Base-by-base conservation (phyloP, 2,329 filamentous ascomycete species). In the Bimuria novae-zelandiae region DNA sequence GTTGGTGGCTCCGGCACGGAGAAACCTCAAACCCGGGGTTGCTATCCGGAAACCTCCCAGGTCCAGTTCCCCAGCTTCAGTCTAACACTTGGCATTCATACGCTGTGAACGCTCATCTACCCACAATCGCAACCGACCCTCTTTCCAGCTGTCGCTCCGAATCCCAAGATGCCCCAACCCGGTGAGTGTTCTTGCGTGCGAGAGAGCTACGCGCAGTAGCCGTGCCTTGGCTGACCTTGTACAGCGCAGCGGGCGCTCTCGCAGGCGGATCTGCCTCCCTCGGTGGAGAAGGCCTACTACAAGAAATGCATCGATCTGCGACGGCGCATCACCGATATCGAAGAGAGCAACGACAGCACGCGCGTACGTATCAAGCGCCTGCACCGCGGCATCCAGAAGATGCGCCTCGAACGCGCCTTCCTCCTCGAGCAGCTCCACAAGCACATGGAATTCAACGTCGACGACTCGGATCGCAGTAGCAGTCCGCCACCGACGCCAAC, bases 301-400 rank as follows among this genome's bases (percentile, higher is more conserved):
- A 86, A 90, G 60, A 97, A 99, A 84, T 97, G 93, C 75, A 91
- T 97, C 71, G 89, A 95, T 65, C 84, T 99, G 19, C 95, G 95
- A 77, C 89, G 90, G 65, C 89, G 94, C 56, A 90, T 94, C 59
- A 89, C 87, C 72, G 92, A 97, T 73, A 90, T 97, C 65, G 92
- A 97, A 73, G 87, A 91, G 55, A 88, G 91, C 69, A 97, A 97
- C 73, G 92, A 96, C 65, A 84, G 89, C 52, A 88, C 90, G 41
- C 85, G 90, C 49, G 79, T 90, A 48, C 89, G 91, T 46, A 89
- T 96, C 59, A 80, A 84, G 35, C 88, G 92, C 42, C 84, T 96
- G 56, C 87, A 89, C 74, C 87, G 92, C 59, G 89, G 90, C 67
- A 88, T 97, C 62, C 89, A 95, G 73, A 97, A 97, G 77, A 85